Base-by-base conservation (phyloP, 2,329 filamentous ascomycete species). In the Penicillium glabrum region DNA sequence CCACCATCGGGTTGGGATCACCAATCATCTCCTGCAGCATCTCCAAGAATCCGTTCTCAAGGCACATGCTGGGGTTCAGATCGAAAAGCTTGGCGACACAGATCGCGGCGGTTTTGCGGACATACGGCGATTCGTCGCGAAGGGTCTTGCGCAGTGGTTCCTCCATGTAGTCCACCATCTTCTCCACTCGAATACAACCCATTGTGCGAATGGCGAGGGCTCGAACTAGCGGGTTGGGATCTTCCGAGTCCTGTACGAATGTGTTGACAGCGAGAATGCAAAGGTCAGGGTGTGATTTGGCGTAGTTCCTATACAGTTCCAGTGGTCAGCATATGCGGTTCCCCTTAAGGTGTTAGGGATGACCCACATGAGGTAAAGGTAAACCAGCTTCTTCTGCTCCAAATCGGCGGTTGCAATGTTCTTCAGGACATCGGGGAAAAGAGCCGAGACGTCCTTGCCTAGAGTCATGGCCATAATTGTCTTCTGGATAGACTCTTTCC, bases 141-240 rank as follows among this genome's bases (percentile, higher is more conserved):
- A 99, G 81, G 13, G 95, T 99, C 80, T 99, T 99, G 67, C 95
- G 86, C 61, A 99, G 78, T 14, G 95, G 95, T 71, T 99, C 95
- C 75, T 98, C 95, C 93, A 99, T 98, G 75, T 99, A 99, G 73
- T 99, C 95, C 63, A 98, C 91, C 91, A 99, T 99, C 78, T 99
- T 99, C 67, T 98, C 95, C 54, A 99, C 95, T 55, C 95, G 83
- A 69, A 99, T 98, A 72, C 95, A 98, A 41, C 95, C 95, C 95
- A 99, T 99, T 33, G 95, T 99, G 68, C 95, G 86, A 74, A 99
- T 96, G 54, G 95, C 95, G 51, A 99, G 83, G 50, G 95, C 95
- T 81, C 95, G 84, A 69, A 99, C 91, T 24, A 99, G 84, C 14
- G 95, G 95, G 71, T 99, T 99, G 44, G 95, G 95, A 70, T 99